These are phyloP conservation scores for Cynanchum wilfordii DNA, from an alignment of 257 asterid species.

Conservation along the genomic window DNA sequence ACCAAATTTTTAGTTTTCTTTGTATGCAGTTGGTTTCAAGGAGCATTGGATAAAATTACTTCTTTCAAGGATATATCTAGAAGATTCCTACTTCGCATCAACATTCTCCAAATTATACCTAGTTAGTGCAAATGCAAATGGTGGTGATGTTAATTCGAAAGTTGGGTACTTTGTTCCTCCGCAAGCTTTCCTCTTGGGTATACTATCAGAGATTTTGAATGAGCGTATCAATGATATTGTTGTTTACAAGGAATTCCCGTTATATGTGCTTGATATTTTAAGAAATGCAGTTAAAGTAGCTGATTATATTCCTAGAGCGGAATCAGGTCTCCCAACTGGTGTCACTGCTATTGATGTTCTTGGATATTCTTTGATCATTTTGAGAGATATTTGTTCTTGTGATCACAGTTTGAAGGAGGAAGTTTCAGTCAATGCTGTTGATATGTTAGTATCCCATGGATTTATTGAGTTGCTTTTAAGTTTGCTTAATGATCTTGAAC, in stretches of 20 bases:
- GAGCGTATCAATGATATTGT: constrained; percentile 38
- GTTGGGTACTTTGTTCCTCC: constrained; percentile 33
- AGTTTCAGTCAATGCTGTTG: constrained; percentile 32
- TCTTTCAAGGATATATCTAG: constrained; percentile 54
- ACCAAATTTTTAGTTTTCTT: constrained; percentile 10
- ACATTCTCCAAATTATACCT: constrained; percentile 45
- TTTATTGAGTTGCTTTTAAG: constrained; percentile 51
- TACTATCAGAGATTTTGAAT: constrained; percentile 49
- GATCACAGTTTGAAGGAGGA: constrained; percentile 24
- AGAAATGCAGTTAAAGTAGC: constrained; percentile 33
- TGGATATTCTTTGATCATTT: constrained; percentile 58
- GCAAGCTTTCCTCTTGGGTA: constrained; percentile 50
- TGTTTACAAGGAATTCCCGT: constrained; percentile 38
- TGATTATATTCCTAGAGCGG: constrained; percentile 43
- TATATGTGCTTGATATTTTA: constrained; percentile 37
- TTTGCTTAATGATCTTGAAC: constrained; percentile 61
- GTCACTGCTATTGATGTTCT: constrained; percentile 47
- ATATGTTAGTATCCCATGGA: constrained; percentile 47
- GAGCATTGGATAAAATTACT: constrained; percentile 66
- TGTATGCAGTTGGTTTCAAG: constrained; percentile 55
- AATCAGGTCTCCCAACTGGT: constrained; percentile 58
- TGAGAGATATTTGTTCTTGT: constrained; percentile 66
- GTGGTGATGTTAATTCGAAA: constrained; percentile 13
- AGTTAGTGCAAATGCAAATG: constrained; percentile 13
- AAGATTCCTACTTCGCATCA: constrained; percentile 32